Evolutionary conservation across 1,284 basidiomycete genomes (phyloP).

Genomic region (Papiliotrema terrestris): DNA sequence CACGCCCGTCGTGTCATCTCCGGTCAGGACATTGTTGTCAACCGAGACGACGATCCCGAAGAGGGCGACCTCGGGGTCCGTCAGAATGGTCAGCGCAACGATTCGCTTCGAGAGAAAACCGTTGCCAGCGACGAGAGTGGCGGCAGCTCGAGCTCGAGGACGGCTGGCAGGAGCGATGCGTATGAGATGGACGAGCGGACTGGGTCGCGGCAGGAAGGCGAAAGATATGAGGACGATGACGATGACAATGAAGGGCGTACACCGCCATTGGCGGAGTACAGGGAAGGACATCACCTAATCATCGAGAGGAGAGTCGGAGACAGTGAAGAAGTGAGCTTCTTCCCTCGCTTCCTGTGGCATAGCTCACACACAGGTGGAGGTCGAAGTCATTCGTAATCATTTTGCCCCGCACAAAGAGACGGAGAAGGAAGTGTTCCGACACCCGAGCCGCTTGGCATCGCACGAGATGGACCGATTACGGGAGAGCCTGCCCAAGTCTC

Average conservation of each 20-base stretch:
- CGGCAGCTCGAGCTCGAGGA: conserved; percentile 18
- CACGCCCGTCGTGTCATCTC: conserved; percentile 64
- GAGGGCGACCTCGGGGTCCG: conserved; percentile 39
- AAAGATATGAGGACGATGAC: conserved; percentile 20
- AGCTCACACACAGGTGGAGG: conserved; percentile 54
- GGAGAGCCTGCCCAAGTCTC: conserved; percentile 10
- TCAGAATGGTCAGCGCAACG: not conserved
- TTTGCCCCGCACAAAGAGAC: conserved; percentile 23
- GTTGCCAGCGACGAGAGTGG: conserved; percentile 11
- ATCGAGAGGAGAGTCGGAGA: conserved; percentile 59
- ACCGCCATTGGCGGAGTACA: conserved; percentile 56
- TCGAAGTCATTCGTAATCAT: conserved; percentile 58
- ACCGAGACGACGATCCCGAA: conserved; percentile 60
- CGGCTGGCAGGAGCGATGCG: conserved; percentile 27
- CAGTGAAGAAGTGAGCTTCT: conserved; percentile 61
- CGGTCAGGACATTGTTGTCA: conserved; percentile 73
- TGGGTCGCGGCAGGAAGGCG: conserved; percentile 6
- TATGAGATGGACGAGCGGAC: conserved; percentile 31
- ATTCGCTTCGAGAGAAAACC: not conserved
- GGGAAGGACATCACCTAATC: conserved; percentile 65
- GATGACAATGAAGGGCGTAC: conserved; percentile 31
- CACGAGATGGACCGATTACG: conserved; percentile 23
- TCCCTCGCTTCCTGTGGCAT: not conserved
- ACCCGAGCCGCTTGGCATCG: conserved; percentile 31
- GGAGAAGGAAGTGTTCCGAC: conserved; percentile 26